phyloP scores from a whole-genome alignment of 225 moss, liverwort and hornwort species.

The Physcomitrellopsis africana region DNA sequence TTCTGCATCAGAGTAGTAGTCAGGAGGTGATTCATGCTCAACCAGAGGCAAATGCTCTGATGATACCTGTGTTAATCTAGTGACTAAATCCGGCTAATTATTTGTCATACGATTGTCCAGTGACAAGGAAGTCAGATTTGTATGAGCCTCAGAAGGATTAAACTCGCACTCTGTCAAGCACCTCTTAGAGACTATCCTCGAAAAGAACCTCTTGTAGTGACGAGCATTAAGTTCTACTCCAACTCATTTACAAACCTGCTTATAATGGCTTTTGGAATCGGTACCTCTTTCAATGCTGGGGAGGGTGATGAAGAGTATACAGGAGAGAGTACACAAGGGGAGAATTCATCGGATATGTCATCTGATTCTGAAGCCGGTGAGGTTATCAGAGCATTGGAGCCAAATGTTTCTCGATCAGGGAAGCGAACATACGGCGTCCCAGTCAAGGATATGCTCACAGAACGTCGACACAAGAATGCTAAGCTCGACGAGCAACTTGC shows the following conservation, averaged over 20 bases:
- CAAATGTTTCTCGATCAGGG: slow-evolving; percentile 3
- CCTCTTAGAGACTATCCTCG: not conserved
- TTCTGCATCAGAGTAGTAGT: no score
- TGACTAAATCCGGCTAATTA: no score
- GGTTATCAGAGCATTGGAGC: slow-evolving; percentile 18
- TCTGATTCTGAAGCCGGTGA: not conserved
- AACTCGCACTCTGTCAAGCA: not conserved
- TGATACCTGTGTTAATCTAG: no score
- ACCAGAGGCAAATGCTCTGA: no score
- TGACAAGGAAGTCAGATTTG: no score
- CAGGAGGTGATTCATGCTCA: no score
- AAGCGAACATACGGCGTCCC: slow-evolving; percentile 25
- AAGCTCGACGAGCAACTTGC: slow-evolving; percentile 23
- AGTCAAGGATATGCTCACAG: slow-evolving; percentile 10
- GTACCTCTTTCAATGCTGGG: not conserved
- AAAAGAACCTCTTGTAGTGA: not conserved
- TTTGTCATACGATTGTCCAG: no score
- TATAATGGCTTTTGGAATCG: slow-evolving; percentile 13
- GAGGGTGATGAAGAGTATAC: not conserved
- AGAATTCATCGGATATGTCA: not conserved
- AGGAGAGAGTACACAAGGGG: not conserved
- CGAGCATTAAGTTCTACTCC: not conserved
- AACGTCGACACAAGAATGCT: slow-evolving; percentile 13
- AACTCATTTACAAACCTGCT: not conserved
- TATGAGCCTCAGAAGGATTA: no score